Evolutionary conservation across 2,329 filamentous ascomycete genomes (phyloP), one percentile per base, ranked within the genome.

Genomic region (Rachicladosporium sp.): DNA sequence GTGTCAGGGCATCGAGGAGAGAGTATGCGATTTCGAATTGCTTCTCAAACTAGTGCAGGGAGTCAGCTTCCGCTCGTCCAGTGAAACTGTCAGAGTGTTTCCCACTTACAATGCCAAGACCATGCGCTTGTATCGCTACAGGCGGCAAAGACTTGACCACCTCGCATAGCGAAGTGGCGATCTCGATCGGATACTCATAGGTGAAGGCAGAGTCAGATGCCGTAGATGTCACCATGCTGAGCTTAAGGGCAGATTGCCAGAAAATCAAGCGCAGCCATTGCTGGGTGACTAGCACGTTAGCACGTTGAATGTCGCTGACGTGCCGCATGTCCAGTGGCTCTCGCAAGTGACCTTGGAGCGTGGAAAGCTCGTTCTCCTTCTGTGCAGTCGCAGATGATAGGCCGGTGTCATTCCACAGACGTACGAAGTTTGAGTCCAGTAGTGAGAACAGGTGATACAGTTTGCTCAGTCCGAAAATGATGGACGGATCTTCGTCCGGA

Each of bases 191-290:
- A 37, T 46, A 46, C 2, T 38, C 31, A 30, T 46, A 46, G 2
- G 46, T 40, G 34, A 43, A 46, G 13, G 44, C 36, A 5, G 42
- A 23, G n/a, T 46, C 37, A 3, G 42, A 30, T 3, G 44, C 36
- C 2, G 44, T 29, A 4, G 46, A 43, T 6, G 44, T 44, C 19
- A 48, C 38, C 15, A 48, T 15, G 1, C 42, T 44, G 2, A 42
- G 33, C 27, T 37, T 43, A n/a, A 48, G 19, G 0, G 42, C 46
- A 9, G 46, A 41, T 21, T 48, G 46, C 47, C 44, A 50, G 23
- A 48, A 44, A 6, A 48, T 36, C 6, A 50, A 33, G 3, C 42
- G 42, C 10, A 50, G 40, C 46, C 47, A 48, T 30, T 50, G 47
- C 23, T 48, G 46, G 1, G 47, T 46, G 11, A 50, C 35, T 2